A percentile compares a stretch with the other conserved stretches of the same genome.
Evolutionary conservation across 2,329 filamentous ascomycete genomes (phyloP).

Genomic region (Nannizzia gypsea): DNA sequence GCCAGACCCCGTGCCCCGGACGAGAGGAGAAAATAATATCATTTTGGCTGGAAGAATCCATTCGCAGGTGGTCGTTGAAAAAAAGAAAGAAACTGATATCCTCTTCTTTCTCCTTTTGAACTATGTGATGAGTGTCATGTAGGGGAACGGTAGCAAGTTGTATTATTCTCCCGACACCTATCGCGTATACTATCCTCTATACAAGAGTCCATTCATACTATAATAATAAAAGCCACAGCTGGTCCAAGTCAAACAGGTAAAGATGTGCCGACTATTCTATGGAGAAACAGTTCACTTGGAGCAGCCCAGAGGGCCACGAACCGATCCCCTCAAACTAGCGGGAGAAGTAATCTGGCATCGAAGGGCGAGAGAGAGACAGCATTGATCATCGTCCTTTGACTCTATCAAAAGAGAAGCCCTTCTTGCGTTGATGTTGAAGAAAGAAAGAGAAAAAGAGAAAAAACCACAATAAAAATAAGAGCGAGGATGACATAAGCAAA

Average conservation of each 20-base stretch:
- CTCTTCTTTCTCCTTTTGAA: background rate
- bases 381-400: background rate
- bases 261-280: slow-evolving; percentile 36
- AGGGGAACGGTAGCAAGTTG: background rate
- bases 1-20: background rate
- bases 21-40: background rate
- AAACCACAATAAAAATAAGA: background rate
- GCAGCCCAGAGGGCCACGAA: slow-evolving; percentile 18
- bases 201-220: background rate
- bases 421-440: slow-evolving; percentile 1
- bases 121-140: background rate
- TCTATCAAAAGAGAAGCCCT: background rate
- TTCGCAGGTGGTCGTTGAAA: background rate
- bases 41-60: background rate
- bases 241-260: background rate
- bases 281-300: slow-evolving; percentile 30
- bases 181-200: background rate
- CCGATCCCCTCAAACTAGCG: slow-evolving; percentile 39
- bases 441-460: background rate
- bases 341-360: slow-evolving; percentile 30
- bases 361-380: slow-evolving; percentile 8
- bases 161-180: background rate
- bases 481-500: background rate
- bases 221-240: background rate
- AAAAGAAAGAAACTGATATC: background rate